phyloP scores from a whole-genome alignment of 306 rosid species.

The Pachyrhizus erosus region DNA sequence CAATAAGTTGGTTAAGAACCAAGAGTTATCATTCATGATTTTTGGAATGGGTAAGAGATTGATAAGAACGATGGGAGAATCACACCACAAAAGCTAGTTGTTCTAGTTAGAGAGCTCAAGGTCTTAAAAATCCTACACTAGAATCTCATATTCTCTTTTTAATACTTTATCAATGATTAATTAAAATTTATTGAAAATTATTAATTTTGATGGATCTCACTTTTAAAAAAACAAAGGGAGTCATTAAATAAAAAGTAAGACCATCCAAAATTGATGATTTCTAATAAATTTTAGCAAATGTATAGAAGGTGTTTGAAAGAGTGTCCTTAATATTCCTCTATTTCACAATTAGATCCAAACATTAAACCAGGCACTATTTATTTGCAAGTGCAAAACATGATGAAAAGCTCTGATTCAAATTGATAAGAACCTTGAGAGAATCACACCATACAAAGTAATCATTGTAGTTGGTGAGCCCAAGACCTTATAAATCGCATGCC shows the following conservation, averaged over 20 bases:
- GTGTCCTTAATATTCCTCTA: no score
- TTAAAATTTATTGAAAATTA: no score
- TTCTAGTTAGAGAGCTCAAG: background rate
- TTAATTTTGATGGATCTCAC: no score
- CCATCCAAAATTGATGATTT: no score
- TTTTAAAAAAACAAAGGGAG: no score
- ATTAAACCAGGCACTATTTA: background rate
- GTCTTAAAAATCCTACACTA: background rate
- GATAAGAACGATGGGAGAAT: background rate
- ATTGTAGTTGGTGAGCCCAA: background rate
- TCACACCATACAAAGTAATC: background rate
- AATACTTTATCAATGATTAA: no score
- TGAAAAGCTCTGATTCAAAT: background rate
- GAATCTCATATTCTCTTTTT: no score
- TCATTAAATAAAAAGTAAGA: no score
- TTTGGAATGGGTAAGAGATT: background rate
- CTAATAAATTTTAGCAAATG: no score
- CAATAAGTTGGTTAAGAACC: no score
- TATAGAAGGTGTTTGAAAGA: no score
- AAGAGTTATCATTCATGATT: slow-evolving; percentile 8
- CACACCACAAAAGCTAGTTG: background rate
- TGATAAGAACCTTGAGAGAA: background rate
- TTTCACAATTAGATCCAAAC: background rate
- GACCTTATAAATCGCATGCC: background rate
- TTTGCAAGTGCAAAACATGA: no score